A percentile compares a stretch with the other conserved stretches of the same genome.
Evolutionary conservation across 768 basidiomycete genomes (phyloP).

Genomic region (Clitopilus hobsonii): DNA sequence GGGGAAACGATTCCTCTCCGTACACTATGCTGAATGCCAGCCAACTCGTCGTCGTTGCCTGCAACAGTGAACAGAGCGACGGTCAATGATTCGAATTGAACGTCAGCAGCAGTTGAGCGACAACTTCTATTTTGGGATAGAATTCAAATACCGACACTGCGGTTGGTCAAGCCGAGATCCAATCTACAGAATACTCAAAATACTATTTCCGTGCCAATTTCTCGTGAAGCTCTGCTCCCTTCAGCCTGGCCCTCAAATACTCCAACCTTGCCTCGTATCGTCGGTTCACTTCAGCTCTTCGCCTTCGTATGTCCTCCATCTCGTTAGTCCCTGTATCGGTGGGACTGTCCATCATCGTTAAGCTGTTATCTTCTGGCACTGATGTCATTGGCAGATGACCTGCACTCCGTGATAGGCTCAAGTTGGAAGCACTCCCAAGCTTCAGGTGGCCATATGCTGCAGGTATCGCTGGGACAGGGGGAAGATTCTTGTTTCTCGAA

Average conservation of each 20-base stretch:
- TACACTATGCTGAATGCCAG: conserved; percentile 10
- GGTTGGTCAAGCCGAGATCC: conserved; percentile 4
- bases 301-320: conserved; percentile 63
- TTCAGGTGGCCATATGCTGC: conserved; percentile 25
- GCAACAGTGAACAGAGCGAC: neutral
- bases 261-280: conserved; percentile 76
- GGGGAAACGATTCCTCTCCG: conserved; percentile 12
- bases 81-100: neutral
- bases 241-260: conserved; percentile 76
- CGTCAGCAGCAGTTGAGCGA: conserved; percentile 6
- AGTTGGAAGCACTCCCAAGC: conserved; percentile 31
- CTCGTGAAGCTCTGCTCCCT: conserved; percentile 81
- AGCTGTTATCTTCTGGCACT: neutral
- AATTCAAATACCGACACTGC: neutral
- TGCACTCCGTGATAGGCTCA: conserved; percentile 49
- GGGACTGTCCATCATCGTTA: conserved; percentile 16
- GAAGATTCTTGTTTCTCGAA: conserved; percentile 16
- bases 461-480: conserved; percentile 33
- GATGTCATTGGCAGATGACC: conserved; percentile 41
- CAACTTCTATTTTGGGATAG: conserved; percentile 7
- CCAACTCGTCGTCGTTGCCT: conserved; percentile 3
- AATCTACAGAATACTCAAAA: conserved; percentile 24
- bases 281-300: conserved; percentile 64
- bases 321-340: conserved; percentile 40
- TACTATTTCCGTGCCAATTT: conserved; percentile 43